Evolutionary conservation across 441 rosid species (phyloP).

Genomic region (Syzygium syzygioides): DNA sequence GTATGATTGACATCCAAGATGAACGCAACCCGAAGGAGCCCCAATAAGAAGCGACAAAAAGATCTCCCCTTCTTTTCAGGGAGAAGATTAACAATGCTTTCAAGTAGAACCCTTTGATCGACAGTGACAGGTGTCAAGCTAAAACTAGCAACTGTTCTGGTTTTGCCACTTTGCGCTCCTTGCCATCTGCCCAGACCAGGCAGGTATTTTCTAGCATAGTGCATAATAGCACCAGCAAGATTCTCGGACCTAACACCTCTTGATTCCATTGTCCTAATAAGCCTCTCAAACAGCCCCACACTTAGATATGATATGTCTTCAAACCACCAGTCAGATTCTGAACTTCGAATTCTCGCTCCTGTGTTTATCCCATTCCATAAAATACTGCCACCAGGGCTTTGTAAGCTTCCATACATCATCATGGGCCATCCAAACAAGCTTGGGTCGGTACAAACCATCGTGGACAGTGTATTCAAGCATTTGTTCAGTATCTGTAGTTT

Average conservation of each 20-base stretch:
- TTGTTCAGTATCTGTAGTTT: slow-evolving; percentile 56
- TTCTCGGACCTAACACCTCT: slow-evolving; percentile 70
- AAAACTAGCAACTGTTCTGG: slow-evolving; percentile 65
- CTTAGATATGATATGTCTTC: slow-evolving; percentile 80
- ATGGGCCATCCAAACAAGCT: slow-evolving; percentile 99
- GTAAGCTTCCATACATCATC: slow-evolving; percentile 95
- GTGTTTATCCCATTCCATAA: slow-evolving; percentile 98
- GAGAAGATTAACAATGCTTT: slow-evolving; percentile 60
- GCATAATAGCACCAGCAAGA: slow-evolving; percentile 69
- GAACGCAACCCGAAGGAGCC: slow-evolving; percentile 78
- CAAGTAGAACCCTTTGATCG: slow-evolving; percentile 68
- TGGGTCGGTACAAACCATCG: slow-evolving; percentile 92
- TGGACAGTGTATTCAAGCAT: slow-evolving; percentile 63
- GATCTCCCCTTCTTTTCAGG: slow-evolving; percentile 87
- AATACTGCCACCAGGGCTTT: slow-evolving; percentile 98
- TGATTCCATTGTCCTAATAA: slow-evolving; percentile 61
- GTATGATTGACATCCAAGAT: slow-evolving; percentile 56
- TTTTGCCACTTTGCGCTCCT: slow-evolving; percentile 41
- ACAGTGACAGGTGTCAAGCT: slow-evolving; percentile 53
- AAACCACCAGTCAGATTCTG: slow-evolving; percentile 97
- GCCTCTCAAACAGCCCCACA: slow-evolving; percentile 62
- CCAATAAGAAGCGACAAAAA: slow-evolving; percentile 71
- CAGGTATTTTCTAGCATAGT: slow-evolving; percentile 76
- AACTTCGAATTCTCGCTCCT: slow-evolving; percentile 70
- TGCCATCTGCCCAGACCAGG: slow-evolving; percentile 96